Conservation (phyloP, 2,329 filamentous ascomycete species). For the Arachnopeziza araneosa region DNA sequence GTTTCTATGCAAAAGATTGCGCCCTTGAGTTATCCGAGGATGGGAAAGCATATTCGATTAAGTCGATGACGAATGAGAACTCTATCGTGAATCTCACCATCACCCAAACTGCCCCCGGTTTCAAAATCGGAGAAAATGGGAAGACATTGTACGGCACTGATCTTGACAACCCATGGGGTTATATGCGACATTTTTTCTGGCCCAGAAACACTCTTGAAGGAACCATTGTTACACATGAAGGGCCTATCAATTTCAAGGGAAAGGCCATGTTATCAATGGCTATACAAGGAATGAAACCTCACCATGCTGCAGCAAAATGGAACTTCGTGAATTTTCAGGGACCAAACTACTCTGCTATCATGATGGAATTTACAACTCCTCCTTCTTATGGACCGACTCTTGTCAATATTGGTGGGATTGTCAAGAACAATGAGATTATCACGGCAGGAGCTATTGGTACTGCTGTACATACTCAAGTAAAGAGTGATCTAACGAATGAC, state of each 20-base stretch:
- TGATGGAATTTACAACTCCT: constrained; percentile 97
- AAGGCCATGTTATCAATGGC: constrained; percentile 76
- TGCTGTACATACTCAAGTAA: constrained; percentile 63
- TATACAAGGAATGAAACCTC: constrained; percentile 97
- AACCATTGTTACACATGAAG: constrained; percentile 75
- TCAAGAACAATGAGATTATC: constrained; percentile 75
- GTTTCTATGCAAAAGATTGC: constrained; percentile 81
- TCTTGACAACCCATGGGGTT: constrained; percentile 79
- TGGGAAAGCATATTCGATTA: constrained; percentile 78
- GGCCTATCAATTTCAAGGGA: constrained; percentile 76
- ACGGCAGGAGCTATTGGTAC: constrained; percentile 61
- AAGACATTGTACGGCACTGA: constrained; percentile 84
- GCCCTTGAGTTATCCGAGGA: constrained; percentile 83
- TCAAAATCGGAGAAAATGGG: constrained; percentile 79
- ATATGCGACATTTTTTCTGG: constrained; percentile 92
- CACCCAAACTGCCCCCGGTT: constrained; percentile 70
- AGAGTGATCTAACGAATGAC: constrained; percentile 69
- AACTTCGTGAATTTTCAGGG: constrained; percentile 92
- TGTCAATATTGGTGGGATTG: constrained; percentile 78
- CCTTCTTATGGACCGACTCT: constrained; percentile 83
- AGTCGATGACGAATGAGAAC: constrained; percentile 76
- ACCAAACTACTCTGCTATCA: constrained; percentile 74
- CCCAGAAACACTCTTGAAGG: constrained; percentile 78
- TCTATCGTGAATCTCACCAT: constrained; percentile 83
- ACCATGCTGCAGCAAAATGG: constrained; percentile 89